A percentile compares a stretch with the other conserved stretches of the same genome.
Evolutionary conservation across 345 rosid species (phyloP).

Genomic region (Brassica carinata): DNA sequence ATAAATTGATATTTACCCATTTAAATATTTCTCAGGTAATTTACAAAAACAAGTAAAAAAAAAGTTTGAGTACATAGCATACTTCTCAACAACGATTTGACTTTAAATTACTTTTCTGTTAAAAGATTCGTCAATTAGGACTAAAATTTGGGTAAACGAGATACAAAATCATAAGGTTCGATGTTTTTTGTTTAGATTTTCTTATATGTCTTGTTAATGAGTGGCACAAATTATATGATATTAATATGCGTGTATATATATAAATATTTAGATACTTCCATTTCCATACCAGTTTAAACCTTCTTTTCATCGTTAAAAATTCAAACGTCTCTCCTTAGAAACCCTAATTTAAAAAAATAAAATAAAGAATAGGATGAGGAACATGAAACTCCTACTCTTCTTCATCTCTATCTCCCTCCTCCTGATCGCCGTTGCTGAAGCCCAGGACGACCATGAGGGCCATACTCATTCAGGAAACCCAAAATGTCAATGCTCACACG

Average conservation of each 20-base stretch:
- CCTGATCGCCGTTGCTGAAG: conserved; percentile 7
- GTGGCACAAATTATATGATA: background rate
- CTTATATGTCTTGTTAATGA: background rate
- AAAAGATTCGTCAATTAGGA: background rate
- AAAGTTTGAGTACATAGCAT: background rate
- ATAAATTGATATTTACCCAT: background rate
- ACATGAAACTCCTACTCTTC: conserved; percentile 23
- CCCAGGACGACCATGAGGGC: conserved; percentile 11
- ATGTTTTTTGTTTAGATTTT: background rate
- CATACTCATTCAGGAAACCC: conserved; percentile 24
- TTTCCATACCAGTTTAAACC: background rate
- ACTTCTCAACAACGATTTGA: background rate
- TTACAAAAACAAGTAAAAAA: background rate
- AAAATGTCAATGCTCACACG: conserved; percentile 40
- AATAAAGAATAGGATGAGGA: conserved; percentile 6
- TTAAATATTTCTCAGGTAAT: too few relatives aligned
- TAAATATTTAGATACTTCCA: conserved; percentile 16
- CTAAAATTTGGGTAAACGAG: background rate
- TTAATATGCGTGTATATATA: conserved; percentile 2
- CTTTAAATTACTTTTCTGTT: background rate
- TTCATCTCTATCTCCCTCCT: conserved; percentile 17
- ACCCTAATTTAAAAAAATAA: background rate
- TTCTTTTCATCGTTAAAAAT: conserved; percentile 10
- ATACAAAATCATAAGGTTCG: conserved; percentile 9
- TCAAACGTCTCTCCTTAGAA: background rate